phyloP scores from a whole-genome alignment of 352 stramenopile species.

The Phytophthora cryptogea region DNA sequence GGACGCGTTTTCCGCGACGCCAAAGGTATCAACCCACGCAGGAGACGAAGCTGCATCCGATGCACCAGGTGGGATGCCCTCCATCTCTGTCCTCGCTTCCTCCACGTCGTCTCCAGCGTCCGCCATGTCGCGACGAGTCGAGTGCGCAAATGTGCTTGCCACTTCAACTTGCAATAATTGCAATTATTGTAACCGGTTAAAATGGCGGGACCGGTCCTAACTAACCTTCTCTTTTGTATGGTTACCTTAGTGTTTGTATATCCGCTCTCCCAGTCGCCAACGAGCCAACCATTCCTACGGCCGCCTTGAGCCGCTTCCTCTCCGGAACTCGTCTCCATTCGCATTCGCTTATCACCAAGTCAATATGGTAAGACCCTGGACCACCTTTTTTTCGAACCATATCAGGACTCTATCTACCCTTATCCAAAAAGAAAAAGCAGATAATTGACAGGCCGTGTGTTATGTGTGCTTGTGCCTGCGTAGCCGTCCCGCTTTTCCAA shows the following conservation, averaged over 20 bases:
- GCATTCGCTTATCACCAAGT: conserved; percentile 90
- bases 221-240: conserved; percentile 5
- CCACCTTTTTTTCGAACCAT: conserved; percentile 1
- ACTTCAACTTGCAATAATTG: conserved; percentile 24
- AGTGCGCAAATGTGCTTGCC: conserved; percentile 7
- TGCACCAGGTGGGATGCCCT: background rate
- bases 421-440: conserved; percentile 13
- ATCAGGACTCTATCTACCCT: background rate
- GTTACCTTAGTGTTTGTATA: conserved; percentile 48
- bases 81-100: background rate
- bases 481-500: conserved; percentile 93
- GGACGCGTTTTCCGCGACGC: background rate
- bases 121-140: conserved; percentile 13
- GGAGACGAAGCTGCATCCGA: background rate
- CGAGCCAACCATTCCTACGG: conserved; percentile 79
- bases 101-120: background rate
- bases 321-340: conserved; percentile 45
- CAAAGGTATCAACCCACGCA: background rate
- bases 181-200: conserved; percentile 9
- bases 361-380: conserved; percentile 80
- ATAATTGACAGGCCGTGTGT: conserved; percentile 52
- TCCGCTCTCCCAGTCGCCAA: conserved; percentile 46
- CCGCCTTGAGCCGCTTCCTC: background rate
- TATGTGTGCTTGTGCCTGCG: conserved; percentile 53
- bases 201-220: background rate